A percentile compares a stretch with the other conserved stretches of the same genome.
Evolutionary conservation across 2,329 filamentous ascomycete genomes (phyloP).

Genomic region (Chaetomium olivaceum): DNA sequence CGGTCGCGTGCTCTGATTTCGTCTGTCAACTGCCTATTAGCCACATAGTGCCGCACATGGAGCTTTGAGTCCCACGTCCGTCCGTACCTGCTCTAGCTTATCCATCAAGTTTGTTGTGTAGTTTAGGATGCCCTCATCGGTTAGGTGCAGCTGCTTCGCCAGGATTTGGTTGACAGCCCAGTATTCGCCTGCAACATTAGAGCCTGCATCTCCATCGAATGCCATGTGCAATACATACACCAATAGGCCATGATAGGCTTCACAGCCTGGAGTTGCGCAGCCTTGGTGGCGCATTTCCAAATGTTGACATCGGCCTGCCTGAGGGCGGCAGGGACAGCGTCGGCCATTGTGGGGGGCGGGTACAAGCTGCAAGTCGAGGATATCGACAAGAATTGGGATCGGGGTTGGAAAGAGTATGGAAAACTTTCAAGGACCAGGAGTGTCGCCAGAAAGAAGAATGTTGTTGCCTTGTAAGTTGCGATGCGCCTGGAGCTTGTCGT

Average conservation of each 20-base stretch:
- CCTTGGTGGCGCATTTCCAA: constrained; percentile 75
- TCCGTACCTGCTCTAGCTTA: constrained; percentile 72
- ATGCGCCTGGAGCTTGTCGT: not conserved
- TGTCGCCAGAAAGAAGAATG: not conserved
- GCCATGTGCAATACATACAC: constrained; percentile 62
- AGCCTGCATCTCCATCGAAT: not conserved
- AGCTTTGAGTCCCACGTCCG: constrained; percentile 18
- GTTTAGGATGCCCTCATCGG: constrained; percentile 72
- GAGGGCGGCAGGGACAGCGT: constrained; percentile 68
- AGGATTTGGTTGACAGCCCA: constrained; percentile 94
- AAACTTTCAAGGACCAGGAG: no score
- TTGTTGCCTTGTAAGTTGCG: constrained; percentile 6
- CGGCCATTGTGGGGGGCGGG: constrained; percentile 60
- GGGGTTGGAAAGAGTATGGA: not conserved
- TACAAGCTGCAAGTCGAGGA: not conserved
- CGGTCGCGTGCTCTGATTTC: constrained; percentile 70
- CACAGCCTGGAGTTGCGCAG: constrained; percentile 76
- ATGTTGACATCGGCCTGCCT: constrained; percentile 75
- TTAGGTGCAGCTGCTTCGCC: constrained; percentile 72
- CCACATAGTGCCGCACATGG: not conserved
- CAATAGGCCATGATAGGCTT: constrained; percentile 93
- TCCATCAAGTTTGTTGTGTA: constrained; percentile 89
- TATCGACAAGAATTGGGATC: not conserved
- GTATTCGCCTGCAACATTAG: constrained; percentile 68
- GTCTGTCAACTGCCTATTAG: constrained; percentile 47